phyloP scores from a whole-genome alignment of 1,284 basidiomycete genomes.

The Caloboletus inedulis region DNA sequence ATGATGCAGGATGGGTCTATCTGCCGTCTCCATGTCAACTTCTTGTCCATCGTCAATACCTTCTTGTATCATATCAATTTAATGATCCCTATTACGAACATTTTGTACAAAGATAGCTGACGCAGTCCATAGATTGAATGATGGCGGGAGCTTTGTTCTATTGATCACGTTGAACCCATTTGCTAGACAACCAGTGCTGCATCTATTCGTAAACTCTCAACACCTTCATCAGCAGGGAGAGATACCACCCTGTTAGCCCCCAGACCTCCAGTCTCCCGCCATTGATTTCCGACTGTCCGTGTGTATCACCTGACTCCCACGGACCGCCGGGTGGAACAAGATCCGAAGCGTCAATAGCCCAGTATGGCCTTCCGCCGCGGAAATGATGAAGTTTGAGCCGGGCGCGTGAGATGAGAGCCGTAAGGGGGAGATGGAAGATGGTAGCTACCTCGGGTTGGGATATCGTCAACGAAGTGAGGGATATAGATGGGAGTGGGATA shows the following conservation, averaged over 20 bases:
- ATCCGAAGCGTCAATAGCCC: constrained; percentile 66
- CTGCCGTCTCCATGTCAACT: constrained; percentile 16
- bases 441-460: constrained; percentile 65
- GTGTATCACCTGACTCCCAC: constrained; percentile 21
- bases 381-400: constrained; percentile 55
- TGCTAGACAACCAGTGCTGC: neutral
- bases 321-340: constrained; percentile 37
- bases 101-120: neutral
- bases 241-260: constrained; percentile 82
- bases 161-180: neutral
- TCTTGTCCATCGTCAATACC: constrained; percentile 23
- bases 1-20: constrained; percentile 11
- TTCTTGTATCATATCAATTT: constrained; percentile 27
- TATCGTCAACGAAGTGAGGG: constrained; percentile 48
- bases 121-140: neutral
- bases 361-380: constrained; percentile 59
- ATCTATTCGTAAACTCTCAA: constrained; percentile 23
- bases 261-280: constrained; percentile 62
- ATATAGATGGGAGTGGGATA: constrained; percentile 57
- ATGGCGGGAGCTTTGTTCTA: neutral
- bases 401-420: constrained; percentile 43
- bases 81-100: constrained; percentile 7
- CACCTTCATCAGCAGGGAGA: constrained; percentile 47
- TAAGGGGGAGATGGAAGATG: constrained; percentile 67
- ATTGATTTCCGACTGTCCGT: constrained; percentile 28